phyloP scores from a whole-genome alignment of 2,329 filamentous ascomycete species.

The Penicillium sp. region DNA sequence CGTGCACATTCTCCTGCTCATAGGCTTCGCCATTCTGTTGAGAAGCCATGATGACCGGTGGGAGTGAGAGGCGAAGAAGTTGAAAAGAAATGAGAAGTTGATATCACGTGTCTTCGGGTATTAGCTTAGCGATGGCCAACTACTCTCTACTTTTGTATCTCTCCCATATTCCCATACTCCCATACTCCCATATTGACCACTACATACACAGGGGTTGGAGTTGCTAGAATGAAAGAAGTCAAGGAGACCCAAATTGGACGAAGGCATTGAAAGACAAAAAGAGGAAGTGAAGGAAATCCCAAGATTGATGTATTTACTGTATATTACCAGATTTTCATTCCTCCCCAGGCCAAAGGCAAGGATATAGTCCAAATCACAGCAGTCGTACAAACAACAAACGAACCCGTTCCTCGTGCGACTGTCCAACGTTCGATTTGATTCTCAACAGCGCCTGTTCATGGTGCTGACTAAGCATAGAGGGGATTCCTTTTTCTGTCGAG shows the following conservation, averaged over 20 bases:
- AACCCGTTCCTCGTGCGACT: neutral
- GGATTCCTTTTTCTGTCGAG: neutral
- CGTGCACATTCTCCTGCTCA: conserved; percentile 85
- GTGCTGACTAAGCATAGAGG: conserved; percentile 7
- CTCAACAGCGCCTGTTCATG: conserved; percentile 5
- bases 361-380: neutral
- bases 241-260: no score
- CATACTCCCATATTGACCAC: neutral
- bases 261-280: no score
- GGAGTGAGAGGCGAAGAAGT: conserved; percentile 6
- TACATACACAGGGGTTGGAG: neutral
- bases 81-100: conserved; percentile 2
- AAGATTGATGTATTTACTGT: no score
- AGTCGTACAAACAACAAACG: neutral
- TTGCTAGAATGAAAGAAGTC: no score
- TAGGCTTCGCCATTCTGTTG: conserved; percentile 51
- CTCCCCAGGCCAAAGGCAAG: neutral
- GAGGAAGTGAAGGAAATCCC: no score
- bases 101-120: conserved; percentile 16
- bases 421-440: neutral
- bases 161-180: no score
- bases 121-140: neutral
- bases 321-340: no score
- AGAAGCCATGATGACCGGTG: conserved; percentile 11
- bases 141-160: neutral